phyloP scores from a whole-genome alignment of 495 filamentous ascomycete species.

The Amniculicola lignicola region DNA sequence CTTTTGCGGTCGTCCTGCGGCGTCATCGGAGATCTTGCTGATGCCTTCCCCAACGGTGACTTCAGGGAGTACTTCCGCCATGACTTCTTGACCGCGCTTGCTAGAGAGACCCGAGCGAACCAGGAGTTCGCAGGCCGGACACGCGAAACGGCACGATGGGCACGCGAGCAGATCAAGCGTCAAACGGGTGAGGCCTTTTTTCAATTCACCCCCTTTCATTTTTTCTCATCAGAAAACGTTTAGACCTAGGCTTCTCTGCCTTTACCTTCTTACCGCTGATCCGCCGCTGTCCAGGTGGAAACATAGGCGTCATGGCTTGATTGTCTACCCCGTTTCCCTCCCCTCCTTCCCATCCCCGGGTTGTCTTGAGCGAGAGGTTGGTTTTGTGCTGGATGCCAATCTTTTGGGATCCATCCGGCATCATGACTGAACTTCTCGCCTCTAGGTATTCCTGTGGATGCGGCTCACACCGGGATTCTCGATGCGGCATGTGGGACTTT shows the following conservation, averaged over 20 bases:
- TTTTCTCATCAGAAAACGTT: not conserved
- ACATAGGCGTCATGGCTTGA: slow-evolving; percentile 30
- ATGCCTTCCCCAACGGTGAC: slow-evolving; percentile 88
- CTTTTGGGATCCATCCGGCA: slow-evolving; percentile 1
- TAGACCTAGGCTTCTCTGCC: not conserved
- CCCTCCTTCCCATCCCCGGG: not conserved
- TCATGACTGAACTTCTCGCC: slow-evolving; percentile 4
- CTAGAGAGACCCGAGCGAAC: slow-evolving; percentile 82
- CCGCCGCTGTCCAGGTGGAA: slow-evolving; percentile 12
- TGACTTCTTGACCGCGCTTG: slow-evolving; percentile 83
- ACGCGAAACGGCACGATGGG: slow-evolving; percentile 93
- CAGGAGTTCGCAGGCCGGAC: slow-evolving; percentile 78
- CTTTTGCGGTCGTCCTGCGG: slow-evolving; percentile 91
- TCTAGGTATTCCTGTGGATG: slow-evolving; percentile 1
- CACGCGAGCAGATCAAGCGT: slow-evolving; percentile 93
- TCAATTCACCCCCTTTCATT: not conserved
- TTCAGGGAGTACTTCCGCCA: slow-evolving; percentile 76
- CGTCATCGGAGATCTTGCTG: slow-evolving; percentile 92
- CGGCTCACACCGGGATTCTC: too few relatives aligned
- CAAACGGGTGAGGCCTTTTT: slow-evolving; percentile 57
- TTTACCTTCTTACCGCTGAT: slow-evolving; percentile 20
- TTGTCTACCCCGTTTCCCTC: not conserved
- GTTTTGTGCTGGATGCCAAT: slow-evolving; percentile 2
- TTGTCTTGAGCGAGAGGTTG: not conserved
- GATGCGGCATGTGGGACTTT: not conserved